Evolutionary conservation across 2,329 filamentous ascomycete species (phyloP).

Genomic region (Sporothrix inflata): DNA sequence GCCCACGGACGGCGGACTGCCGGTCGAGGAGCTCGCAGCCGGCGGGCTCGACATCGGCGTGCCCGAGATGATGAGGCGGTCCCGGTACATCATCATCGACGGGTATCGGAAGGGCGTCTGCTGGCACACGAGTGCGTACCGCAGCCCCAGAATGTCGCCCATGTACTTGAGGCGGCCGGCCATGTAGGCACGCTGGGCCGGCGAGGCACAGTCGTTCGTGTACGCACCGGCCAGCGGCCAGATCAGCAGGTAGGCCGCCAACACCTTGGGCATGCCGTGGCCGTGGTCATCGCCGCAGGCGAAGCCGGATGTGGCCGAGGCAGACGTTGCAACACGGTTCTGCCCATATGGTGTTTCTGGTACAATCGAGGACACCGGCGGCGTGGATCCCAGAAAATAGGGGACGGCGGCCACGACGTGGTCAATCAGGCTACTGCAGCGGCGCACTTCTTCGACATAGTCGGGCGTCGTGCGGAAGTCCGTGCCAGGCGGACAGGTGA

Average conservation of each 20-base stretch:
- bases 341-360: neutral
- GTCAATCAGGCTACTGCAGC: neutral
- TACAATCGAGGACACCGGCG: neutral
- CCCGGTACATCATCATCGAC: slow-evolving; percentile 63
- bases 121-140: slow-evolving; percentile 49
- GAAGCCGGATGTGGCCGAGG: slow-evolving; percentile 44
- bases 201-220: slow-evolving; percentile 61
- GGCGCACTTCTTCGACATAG: neutral
- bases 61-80: slow-evolving; percentile 47
- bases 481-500: slow-evolving; percentile 40
- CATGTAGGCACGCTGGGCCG: slow-evolving; percentile 61
- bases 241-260: slow-evolving; percentile 61
- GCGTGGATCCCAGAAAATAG: neutral
- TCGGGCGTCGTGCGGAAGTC: neutral
- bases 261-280: slow-evolving; percentile 51
- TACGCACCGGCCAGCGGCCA: slow-evolving; percentile 61
- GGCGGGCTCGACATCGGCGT: neutral
- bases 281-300: slow-evolving; percentile 48
- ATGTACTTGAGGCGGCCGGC: slow-evolving; percentile 59
- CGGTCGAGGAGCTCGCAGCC: neutral
- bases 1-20: neutral
- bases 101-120: slow-evolving; percentile 62
- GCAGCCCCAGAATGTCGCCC: slow-evolving; percentile 58
- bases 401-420: neutral
- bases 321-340: neutral